Base-by-base conservation (phyloP, 805 yeast genomes). In the Saturnispora quitensis region DNA sequence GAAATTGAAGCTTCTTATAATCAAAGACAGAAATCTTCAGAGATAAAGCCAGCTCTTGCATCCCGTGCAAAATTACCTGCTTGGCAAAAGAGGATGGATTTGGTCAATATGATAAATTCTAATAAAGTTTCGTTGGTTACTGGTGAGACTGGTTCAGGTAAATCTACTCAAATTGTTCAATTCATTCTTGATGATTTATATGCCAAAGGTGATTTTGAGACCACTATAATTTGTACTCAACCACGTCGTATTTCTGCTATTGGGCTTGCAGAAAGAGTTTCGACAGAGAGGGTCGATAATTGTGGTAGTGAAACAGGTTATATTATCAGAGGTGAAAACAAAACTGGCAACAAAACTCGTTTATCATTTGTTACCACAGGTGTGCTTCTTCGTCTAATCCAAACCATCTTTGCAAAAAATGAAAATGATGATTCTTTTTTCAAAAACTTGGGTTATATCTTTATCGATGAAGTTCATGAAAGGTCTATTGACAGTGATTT, bases 61-160 rank as follows among this genome's bases (percentile, higher is more conserved):
- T 64, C 68, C 10, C 76, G 98, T 58, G 57, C 74, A 9, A 65
- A 66, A 8, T 68, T 91, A 33, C 98, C 99, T 0, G 98, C 98
- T 0, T 91, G 96, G 95, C 64, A 70, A 13, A 85, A 82, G 62
- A 74, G 72, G 50, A 67, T 75, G 0, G 73, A 77, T 5, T 72
- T 91, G 40, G 73, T 86, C 2, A 59, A 76, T 0, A 68, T 81
- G 4, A 79, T 91, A 4, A 71, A 73, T 28, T 54, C 71, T 0
- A 77, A 86, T 61, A 79, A 79, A 55, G 85, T 89, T 4, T 81
- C 86, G 8, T 68, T 91, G 34, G 77, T 91, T 36, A 91, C 98
- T 2, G 99, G 98, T 64, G 99, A 93, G 65, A 91, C 98, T 0
- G 98, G 98, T 59, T 90, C 97, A 1, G 98, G 98, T 58, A 91